phyloP scores from a whole-genome alignment of 1,139 yeast species.

The Kluyveromyces sp. region DNA sequence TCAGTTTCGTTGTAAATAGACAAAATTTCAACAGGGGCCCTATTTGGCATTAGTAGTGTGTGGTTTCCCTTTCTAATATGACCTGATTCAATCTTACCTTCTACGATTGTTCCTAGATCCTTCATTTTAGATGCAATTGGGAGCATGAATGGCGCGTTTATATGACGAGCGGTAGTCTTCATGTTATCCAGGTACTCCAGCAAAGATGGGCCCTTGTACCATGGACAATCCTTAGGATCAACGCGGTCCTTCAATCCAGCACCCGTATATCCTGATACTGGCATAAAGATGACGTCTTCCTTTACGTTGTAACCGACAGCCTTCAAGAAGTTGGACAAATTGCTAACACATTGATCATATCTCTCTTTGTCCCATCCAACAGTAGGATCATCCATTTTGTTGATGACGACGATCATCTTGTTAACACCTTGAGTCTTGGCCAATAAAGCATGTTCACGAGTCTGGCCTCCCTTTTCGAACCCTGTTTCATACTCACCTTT shows the following conservation, averaged over 20 bases:
- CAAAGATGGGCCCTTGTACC: slow-evolving; percentile 91
- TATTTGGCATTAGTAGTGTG: slow-evolving; percentile 89
- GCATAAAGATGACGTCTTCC: slow-evolving; percentile 86
- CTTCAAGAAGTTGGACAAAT: slow-evolving; percentile 68
- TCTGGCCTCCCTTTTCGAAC: slow-evolving; percentile 89
- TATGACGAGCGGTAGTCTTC: slow-evolving; percentile 75
- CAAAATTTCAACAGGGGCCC: slow-evolving; percentile 70
- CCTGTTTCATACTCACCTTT: slow-evolving; percentile 93
- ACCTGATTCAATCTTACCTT: slow-evolving; percentile 97
- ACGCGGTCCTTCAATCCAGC: slow-evolving; percentile 92
- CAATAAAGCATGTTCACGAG: slow-evolving; percentile 88
- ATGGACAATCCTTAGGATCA: slow-evolving; percentile 63
- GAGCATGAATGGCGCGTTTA: slow-evolving; percentile 94
- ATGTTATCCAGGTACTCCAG: slow-evolving; percentile 81
- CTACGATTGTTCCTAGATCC: slow-evolving; percentile 94
- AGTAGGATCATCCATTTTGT: slow-evolving; percentile 98
- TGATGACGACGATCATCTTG: slow-evolving; percentile 86
- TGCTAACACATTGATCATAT: slow-evolving; percentile 88
- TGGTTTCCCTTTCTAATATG: slow-evolving; percentile 73
- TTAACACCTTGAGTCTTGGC: slow-evolving; percentile 88
- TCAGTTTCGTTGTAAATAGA: slow-evolving; percentile 92
- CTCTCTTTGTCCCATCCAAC: slow-evolving; percentile 95
- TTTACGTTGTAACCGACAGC: slow-evolving; percentile 82
- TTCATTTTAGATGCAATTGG: slow-evolving; percentile 93
- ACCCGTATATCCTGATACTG: slow-evolving; percentile 96